Percentiles rank a stretch among this genome's conserved stretches.
Evolutionary conservation across 768 basidiomycete genomes (phyloP).

Genomic region (Serendipita sp.): DNA sequence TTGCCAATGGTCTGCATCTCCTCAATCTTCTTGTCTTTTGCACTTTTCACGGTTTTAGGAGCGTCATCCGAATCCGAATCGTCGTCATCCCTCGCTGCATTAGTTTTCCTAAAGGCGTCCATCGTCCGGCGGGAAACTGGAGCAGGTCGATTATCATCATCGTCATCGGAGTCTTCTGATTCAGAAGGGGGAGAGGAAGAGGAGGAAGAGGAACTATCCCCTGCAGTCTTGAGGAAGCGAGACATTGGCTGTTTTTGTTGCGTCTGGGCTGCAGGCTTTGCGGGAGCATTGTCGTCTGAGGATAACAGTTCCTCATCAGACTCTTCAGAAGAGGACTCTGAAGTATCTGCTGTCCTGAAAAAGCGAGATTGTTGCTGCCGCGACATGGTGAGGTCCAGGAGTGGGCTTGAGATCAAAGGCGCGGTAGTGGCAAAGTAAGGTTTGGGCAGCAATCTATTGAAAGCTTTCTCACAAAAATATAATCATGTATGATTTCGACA

Average conservation of each 20-base stretch:
- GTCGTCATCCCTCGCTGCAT: conserved; percentile 31
- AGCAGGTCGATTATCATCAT: conserved; percentile 26
- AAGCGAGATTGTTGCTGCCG: too few relatives aligned
- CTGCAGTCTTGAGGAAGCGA: conserved; percentile 50
- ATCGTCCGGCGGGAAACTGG: conserved; percentile 26
- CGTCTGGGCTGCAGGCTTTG: conserved; percentile 30
- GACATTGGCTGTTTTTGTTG: conserved; percentile 52
- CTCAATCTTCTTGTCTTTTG: conserved; percentile 78
- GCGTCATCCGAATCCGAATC: conserved; percentile 53
- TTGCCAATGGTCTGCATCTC: conserved; percentile 92
- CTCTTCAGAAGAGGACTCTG: conserved; percentile 56
- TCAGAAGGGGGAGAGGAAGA: conserved; percentile 38
- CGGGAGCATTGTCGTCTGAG: conserved; percentile 45
- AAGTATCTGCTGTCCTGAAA: conserved; percentile 74
- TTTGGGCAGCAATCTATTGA: background rate
- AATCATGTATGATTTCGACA: too few relatives aligned
- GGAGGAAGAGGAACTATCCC: conserved; percentile 36
- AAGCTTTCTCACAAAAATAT: background rate
- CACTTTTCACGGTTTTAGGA: conserved; percentile 66
- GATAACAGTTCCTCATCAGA: conserved; percentile 53
- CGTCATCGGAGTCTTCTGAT: conserved; percentile 30
- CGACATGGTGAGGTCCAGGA: conserved; percentile 35
- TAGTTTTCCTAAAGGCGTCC: conserved; percentile 19
- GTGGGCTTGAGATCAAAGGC: too few relatives aligned
- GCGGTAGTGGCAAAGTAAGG: background rate